Evolutionary conservation across 805 yeast genomes (phyloP), one percentile per base, ranked within the genome.

Genomic region (Myxozyma lipomycoides): DNA sequence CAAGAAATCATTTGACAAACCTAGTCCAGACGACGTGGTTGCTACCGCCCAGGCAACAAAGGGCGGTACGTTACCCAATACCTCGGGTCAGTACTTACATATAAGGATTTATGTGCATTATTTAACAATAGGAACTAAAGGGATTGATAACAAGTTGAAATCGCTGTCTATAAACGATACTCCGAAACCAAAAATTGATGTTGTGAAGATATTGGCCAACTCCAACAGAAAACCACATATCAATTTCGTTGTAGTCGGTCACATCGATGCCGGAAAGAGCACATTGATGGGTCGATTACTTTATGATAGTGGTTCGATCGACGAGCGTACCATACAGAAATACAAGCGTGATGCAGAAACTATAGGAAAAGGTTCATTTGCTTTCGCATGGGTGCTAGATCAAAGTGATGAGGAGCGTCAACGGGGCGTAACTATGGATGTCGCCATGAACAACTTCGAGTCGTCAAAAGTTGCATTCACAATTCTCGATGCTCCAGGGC

Each of bases 401-500:
- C 90, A 84, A 64, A 84, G 91, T 0, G 67, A 72, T 1, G 93
- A 86, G 63, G 95, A 86, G 67, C 74, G 95, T 57, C 61, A 58
- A 6, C 73, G 90, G 44, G 95, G 95, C 43, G 88, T 86, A 3
- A 86, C 95, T 2, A 81, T 85, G 22, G 95, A 86, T 62, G 79
- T 85, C 28, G 82, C 86, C 49, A 82, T 83, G 46, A 81, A 86
- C 6, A 71, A 73, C 36, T 82, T 86, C 53, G 84, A 80, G 59
- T 83, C 90, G 2, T 46, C 62, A 1, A 64, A 60, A 2, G 73
- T 81, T 4, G 68, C 74, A 43, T 84, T 82, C 64, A 81, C 87
- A 0, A 82, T 88, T 3, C 79, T 86, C 48, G 95, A 86, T 69
- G 89, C 95, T 0, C 95, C 95, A 0, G 95, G 95, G 0, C 95